These are phyloP conservation scores for Phaeomoniella chlamydospora DNA, from an alignment of 2,329 filamentous ascomycete species.

Conservation along the genomic window DNA sequence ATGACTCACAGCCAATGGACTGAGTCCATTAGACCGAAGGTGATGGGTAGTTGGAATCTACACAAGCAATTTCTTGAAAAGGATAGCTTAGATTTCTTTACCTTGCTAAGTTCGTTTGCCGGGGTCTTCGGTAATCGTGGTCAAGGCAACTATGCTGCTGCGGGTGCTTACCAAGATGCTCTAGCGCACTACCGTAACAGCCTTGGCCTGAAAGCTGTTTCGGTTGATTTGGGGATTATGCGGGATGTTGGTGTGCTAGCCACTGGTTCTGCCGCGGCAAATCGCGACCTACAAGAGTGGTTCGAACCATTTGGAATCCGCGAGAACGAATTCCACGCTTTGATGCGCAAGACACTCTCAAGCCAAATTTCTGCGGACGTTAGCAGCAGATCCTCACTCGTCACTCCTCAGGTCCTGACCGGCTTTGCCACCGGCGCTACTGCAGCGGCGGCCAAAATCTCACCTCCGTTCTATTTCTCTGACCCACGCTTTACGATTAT, in stretches of 20 bases:
- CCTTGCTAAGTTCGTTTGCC: conserved; percentile 25
- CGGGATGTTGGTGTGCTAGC: conserved; percentile 17
- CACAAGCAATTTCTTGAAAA: conserved; percentile 1
- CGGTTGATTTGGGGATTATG: conserved; percentile 18
- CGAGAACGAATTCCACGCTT: no score
- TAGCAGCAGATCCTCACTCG: no score
- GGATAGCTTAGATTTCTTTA: conserved; percentile 25
- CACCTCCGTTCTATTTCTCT: no score
- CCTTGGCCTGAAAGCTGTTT: conserved; percentile 10
- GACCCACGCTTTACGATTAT: no score
- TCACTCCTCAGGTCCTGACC: no score
- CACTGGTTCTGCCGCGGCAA: no score
- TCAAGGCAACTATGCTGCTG: conserved; percentile 29
- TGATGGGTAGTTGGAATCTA: conserved; percentile 11
- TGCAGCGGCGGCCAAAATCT: no score
- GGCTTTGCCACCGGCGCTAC: no score
- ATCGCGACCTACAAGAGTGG: no score
- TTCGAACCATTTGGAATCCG: no score
- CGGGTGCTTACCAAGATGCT: conserved; percentile 22
- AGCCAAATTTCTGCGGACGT: no score
- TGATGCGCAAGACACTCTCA: no score
- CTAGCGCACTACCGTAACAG: conserved; percentile 15
- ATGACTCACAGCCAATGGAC: conserved; percentile 8
- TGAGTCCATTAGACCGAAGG: conserved; percentile 5
- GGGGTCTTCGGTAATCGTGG: conserved; percentile 29